Conservation (phyloP, 441 rosid genomes). For the Viola pubescens region DNA sequence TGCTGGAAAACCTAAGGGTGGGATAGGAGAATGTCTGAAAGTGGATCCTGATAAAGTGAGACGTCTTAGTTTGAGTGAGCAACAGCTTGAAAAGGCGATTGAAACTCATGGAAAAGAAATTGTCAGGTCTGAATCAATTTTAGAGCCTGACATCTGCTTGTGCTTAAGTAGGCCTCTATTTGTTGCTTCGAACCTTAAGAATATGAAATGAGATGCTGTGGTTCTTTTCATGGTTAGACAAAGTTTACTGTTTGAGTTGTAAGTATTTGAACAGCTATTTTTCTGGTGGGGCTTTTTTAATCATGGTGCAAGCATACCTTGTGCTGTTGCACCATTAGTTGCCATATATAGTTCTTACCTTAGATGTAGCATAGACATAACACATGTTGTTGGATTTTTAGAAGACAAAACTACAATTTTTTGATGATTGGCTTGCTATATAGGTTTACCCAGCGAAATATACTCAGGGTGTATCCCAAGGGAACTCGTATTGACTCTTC, state of each 20-base stretch:
- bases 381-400: neutral
- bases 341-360: neutral
- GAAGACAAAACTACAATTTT: neutral
- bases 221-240: neutral
- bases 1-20: conserved; percentile 92
- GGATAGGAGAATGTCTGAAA: conserved; percentile 44
- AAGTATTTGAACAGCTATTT: neutral
- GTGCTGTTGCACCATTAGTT: no score
- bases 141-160: neutral
- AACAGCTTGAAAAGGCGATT: conserved; percentile 60
- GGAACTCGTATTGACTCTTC: conserved; percentile 78
- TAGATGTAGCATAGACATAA: neutral
- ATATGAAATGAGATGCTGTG: neutral
- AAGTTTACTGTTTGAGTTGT: neutral
- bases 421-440: conserved; percentile 18
- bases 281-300: neutral
- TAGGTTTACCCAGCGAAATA: conserved; percentile 79
- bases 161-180: neutral
- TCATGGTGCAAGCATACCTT: neutral
- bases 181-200: neutral
- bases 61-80: conserved; percentile 85
- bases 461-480: conserved; percentile 81
- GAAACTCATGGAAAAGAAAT: conserved; percentile 52
- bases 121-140: conserved; percentile 43
- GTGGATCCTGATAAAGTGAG: conserved; percentile 71